Evolutionary conservation across 192 early-diverging fungal species (phyloP).

Genomic region (Coemansia sp.): DNA sequence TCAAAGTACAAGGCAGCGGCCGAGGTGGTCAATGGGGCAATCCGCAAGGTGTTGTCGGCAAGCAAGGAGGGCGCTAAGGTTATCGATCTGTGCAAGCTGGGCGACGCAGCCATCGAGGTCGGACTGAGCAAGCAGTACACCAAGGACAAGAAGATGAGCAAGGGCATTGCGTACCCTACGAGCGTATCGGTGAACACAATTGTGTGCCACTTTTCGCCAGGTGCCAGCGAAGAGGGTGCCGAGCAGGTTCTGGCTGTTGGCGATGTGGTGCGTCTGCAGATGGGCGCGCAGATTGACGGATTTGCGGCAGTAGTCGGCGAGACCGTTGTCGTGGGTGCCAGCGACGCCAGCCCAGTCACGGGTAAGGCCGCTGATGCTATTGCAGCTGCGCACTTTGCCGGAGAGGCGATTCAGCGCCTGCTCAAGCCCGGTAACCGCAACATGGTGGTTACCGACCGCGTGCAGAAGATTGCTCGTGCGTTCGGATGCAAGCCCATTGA

Average conservation of each 20-base stretch:
- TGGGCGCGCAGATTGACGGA: conserved; percentile 90
- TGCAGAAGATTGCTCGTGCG: conserved; percentile 75
- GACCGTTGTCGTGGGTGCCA: conserved; percentile 82
- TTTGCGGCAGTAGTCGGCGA: conserved; percentile 77
- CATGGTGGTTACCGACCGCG: conserved; percentile 64
- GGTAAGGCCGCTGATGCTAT: conserved; percentile 87
- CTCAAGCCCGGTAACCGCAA: conserved; percentile 82
- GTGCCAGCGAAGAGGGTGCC: conserved; percentile 68
- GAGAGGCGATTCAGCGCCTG: conserved; percentile 81
- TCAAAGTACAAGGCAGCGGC: conserved; percentile 93
- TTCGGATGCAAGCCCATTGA: conserved; percentile 89
- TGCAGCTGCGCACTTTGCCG: conserved; percentile 79
- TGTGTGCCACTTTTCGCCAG: conserved; percentile 84
- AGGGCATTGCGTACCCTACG: conserved; percentile 86
- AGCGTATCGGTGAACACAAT: conserved; percentile 80
- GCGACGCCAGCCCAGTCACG: conserved; percentile 61
- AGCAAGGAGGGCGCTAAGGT: conserved; percentile 74
- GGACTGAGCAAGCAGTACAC: conserved; percentile 61
- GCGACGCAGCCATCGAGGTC: conserved; percentile 81
- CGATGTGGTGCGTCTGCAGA: conserved; percentile 87
- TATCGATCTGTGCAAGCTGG: conserved; percentile 82
- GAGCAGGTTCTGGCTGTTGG: conserved; percentile 65
- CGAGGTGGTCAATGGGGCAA: conserved; percentile 75
- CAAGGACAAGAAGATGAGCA: conserved; percentile 77
- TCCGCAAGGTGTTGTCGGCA: conserved; percentile 40